These are phyloP conservation scores for Cerrena zonata DNA, from an alignment of 1,284 basidiomycete genomes.

Conservation along the genomic window DNA sequence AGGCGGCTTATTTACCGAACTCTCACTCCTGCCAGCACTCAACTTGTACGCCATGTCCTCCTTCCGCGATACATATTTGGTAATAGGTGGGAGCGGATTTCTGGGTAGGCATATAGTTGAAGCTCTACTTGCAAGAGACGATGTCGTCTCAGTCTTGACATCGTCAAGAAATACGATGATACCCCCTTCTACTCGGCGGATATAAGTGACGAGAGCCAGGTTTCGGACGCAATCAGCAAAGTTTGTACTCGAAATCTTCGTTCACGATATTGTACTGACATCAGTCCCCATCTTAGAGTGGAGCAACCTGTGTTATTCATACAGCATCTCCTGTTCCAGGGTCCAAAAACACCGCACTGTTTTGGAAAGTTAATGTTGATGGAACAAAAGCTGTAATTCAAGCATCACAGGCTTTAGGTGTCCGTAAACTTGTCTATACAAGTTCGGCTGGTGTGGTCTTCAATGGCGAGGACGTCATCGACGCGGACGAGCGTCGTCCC, in stretches of 20 bases:
- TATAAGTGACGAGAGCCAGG: constrained; percentile 70
- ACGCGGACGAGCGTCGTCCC: constrained; percentile 87
- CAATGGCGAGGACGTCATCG: constrained; percentile 75
- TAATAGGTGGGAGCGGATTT: constrained; percentile 90
- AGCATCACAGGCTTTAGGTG: constrained; percentile 66
- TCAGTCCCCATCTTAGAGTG: constrained; percentile 44
- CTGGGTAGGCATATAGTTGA: constrained; percentile 87
- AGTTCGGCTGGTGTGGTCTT: constrained; percentile 92
- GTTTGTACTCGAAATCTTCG: constrained; percentile 34
- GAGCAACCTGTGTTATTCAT: constrained; percentile 86
- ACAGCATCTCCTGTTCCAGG: constrained; percentile 90
- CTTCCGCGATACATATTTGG: constrained; percentile 58
- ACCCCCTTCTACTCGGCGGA: constrained; percentile 83
- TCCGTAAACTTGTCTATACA: constrained; percentile 92
- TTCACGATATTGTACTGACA: constrained; percentile 7
- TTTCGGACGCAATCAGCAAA: constrained; percentile 69
- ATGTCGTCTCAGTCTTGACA: constrained; percentile 78
- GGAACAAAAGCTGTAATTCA: constrained; percentile 85
- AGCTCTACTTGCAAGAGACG: constrained; percentile 70
- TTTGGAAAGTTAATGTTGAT: constrained; percentile 90
- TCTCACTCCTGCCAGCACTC: no score
- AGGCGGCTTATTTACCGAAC: no score
- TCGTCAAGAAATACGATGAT: constrained; percentile 83
- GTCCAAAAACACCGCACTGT: constrained; percentile 66
- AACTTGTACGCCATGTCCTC: constrained; percentile 23